Evolutionary conservation across 2,329 filamentous ascomycete species (phyloP).

Genomic region (Chalara sp.): DNA sequence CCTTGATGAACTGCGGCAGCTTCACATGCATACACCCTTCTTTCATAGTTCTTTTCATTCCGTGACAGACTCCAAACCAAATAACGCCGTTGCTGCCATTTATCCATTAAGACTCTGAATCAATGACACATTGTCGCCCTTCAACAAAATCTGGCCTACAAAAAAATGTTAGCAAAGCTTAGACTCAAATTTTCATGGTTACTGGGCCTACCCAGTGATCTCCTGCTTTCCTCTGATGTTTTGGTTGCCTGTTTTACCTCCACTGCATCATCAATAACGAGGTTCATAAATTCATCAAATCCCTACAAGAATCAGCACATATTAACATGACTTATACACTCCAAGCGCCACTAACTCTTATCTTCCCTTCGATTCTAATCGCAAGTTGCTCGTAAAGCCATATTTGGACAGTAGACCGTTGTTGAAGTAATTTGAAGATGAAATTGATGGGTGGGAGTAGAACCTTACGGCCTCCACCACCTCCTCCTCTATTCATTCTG

Average conservation of each 20-base stretch:
- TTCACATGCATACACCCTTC: too few species aligned
- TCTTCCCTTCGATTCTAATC: slow-evolving; percentile 93
- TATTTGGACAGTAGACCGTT: slow-evolving; percentile 74
- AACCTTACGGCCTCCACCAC: slow-evolving; percentile 50
- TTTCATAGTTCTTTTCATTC: not conserved
- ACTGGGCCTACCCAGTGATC: slow-evolving; percentile 62
- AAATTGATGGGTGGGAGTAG: slow-evolving; percentile 76
- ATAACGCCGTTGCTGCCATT: slow-evolving; percentile 11
- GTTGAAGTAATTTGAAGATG: slow-evolving; percentile 85
- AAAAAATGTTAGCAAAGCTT: slow-evolving; percentile 14
- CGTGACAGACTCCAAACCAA: slow-evolving; percentile 2
- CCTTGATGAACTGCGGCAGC: not conserved
- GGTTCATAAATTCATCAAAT: slow-evolving; percentile 99
- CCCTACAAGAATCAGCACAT: slow-evolving; percentile 48
- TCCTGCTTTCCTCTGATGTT: slow-evolving; percentile 70
- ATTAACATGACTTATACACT: not conserved
- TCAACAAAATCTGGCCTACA: slow-evolving; percentile 57
- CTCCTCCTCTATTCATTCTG: slow-evolving; percentile 28
- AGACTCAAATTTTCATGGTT: too few species aligned
- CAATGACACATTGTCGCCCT: slow-evolving; percentile 61
- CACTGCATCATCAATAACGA: slow-evolving; percentile 91
- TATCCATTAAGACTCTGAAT: slow-evolving; percentile 41
- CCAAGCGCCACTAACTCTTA: slow-evolving; percentile 56
- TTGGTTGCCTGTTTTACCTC: slow-evolving; percentile 85
- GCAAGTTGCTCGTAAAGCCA: slow-evolving; percentile 97